Base-by-base conservation (phyloP, 176 grass and related monocot genomes). In the Luzula sylvatica region DNA sequence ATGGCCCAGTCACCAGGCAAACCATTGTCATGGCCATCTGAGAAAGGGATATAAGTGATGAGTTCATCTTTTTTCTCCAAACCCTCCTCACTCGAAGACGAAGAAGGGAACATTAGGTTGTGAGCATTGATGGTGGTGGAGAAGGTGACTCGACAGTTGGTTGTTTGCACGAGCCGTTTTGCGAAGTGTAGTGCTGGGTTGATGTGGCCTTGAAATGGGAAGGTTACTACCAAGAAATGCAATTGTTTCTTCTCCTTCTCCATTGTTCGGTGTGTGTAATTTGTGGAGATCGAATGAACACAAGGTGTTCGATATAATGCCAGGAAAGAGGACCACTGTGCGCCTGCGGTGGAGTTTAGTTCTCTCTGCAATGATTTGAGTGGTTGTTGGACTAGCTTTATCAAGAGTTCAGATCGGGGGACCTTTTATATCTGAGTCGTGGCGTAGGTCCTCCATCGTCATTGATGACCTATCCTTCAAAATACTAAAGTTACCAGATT, bases 191-290 rank as follows among this genome's bases (percentile, higher is more conserved):
- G 74, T 11, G 74, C 78, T 23, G 87, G 82, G 45, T 80, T 77
- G 74, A 94, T 76, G 67, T 87, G 82, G 52, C 87, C 82, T 65
- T 94, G 82, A 26, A 79, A 27, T 16, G 78, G 77, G 52, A 32
- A 78, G 24, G 77, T 82, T 20, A 68, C 65, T 69, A 82, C 57
- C 11, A 87, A 61, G 53, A 94, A 87, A 65, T 94, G 81, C 18
- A 17, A 68, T 26, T 22, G 65, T 32, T 50, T 6, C 16, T 53
- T 41, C 15, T 27, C 23, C 26, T 51, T 32, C 23, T 15, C 13
- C n/a, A n/a, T n/a, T n/a, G n/a, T n/a, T n/a, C n/a, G n/a, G n/a
- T n/a, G n/a, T n/a, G n/a, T n/a, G n/a, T n/a, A n/a, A n/a, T n/a
- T n/a, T n/a, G n/a, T n/a, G n/a, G n/a, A n/a, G n/a, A n/a, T n/a